Conservation (phyloP, 1,284 basidiomycete genomes). For the Afroboletus lepidellus region DNA sequence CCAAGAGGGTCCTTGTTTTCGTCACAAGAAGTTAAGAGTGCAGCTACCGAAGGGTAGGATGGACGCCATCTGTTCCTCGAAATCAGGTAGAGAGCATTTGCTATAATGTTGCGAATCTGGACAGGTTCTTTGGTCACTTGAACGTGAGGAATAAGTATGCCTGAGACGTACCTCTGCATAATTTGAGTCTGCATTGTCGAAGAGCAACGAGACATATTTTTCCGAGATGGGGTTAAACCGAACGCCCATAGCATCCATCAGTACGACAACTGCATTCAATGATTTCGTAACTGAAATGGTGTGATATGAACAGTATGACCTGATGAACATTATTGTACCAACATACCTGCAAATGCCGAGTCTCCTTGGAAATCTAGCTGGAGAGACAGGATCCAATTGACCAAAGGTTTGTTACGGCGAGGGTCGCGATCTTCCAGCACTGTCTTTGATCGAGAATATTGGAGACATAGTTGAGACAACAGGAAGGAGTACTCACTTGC, state of each 20-base stretch:
- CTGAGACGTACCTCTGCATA: conserved; percentile 71
- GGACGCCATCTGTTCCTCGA: conserved; percentile 72
- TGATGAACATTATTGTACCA: not conserved
- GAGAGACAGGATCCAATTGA: conserved; percentile 79
- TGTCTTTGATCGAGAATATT: conserved; percentile 22
- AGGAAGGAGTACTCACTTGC: conserved; percentile 38
- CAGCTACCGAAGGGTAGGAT: conserved; percentile 63
- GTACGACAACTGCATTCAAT: conserved; percentile 54
- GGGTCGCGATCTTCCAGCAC: conserved; percentile 74
- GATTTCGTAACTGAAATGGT: conserved; percentile 66
- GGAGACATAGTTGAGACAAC: not conserved
- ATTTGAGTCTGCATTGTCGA: conserved; percentile 74
- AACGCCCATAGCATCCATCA: conserved; percentile 58
- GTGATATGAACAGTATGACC: conserved; percentile 11
- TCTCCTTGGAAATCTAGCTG: conserved; percentile 80
- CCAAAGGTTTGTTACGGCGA: conserved; percentile 73
- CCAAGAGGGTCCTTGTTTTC: conserved; percentile 64
- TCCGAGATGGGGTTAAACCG: conserved; percentile 68
- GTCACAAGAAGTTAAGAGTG: conserved; percentile 65
- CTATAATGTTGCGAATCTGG: conserved; percentile 72
- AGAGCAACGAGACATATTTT: conserved; percentile 68
- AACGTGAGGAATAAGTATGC: not conserved
- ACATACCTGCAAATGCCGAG: conserved; percentile 72
- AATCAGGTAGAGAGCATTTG: conserved; percentile 66
- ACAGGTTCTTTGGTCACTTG: conserved; percentile 7